Evolutionary conservation across 441 rosid genomes (phyloP), one percentile per base, ranked within the genome.

Genomic region (Flueggea neowawraea): DNA sequence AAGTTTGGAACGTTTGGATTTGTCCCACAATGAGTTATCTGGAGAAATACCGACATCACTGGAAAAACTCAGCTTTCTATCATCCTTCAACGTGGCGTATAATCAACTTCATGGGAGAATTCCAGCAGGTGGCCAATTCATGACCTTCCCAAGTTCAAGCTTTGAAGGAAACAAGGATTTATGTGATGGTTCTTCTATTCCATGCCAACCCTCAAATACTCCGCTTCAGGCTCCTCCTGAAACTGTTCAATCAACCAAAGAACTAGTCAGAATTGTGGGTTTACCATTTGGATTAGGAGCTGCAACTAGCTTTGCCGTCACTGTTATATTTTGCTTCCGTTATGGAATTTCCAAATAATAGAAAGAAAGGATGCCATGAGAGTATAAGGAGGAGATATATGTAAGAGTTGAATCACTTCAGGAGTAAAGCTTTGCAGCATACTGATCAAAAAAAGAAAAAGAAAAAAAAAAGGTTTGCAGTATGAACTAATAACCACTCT

Each of bases 151-250:
- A 47, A 32, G 51, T 32, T 58, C 73, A 31, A 63, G 69, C 28
- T 43, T 43, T 11, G 45, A 43, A 11, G 62, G 62, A 54, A 90
- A 85, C 64, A 51, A 61, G 11, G 33, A 56, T 51, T 88, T 86
- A 13, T 79, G 89, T 22, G 90, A 83, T 15, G 85, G 56, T 9
- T 16, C 50, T 5, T 4, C 6, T 16, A 14, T 32, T 36, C 31
- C 56, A 4, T 12, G 33, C 43, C 17, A 52, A 7, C 45, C 45
- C 8, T 43, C 45, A 6, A 11, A 43, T 6, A 43, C 45, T 43
- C 45, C 45, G 8, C 45, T 43, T 43, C 45, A 43, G 45, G 8
- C 12, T 43, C 10, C 8, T 1, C 65, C 65, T 44, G 28, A 31
- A 1, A 13, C 48, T 22, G 39, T 58, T 36, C 48, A 33, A 16